Conservation (phyloP, 495 filamentous ascomycete species). For the Penicillium samsonianum region DNA sequence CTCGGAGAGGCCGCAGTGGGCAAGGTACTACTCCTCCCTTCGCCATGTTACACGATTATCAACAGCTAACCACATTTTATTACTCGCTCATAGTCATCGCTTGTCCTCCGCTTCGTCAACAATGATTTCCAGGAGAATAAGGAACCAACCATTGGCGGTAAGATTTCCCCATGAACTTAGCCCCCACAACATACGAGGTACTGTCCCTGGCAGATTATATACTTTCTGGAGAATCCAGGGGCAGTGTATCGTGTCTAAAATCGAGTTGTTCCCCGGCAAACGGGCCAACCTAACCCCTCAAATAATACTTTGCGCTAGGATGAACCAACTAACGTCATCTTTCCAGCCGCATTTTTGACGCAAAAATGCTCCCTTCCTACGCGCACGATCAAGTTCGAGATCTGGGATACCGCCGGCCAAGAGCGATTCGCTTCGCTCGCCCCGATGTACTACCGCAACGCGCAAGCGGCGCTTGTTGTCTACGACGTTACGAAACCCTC, state of each 20-base stretch:
- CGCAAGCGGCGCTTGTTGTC: conserved; percentile 96
- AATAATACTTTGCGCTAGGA: conserved; percentile 5
- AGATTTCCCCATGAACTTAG: conserved; percentile 28
- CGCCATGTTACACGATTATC: conserved; percentile 7
- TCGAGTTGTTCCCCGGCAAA: conserved; percentile 6
- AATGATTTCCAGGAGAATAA: conserved; percentile 99
- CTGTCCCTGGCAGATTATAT: not conserved
- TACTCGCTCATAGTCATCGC: conserved; percentile 70
- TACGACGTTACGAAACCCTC: conserved; percentile 98
- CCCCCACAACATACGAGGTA: conserved; percentile 10
- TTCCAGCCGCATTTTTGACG: conserved; percentile 89
- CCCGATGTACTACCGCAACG: conserved; percentile 99
- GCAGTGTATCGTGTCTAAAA: conserved; percentile 4
- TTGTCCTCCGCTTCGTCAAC: conserved; percentile 98
- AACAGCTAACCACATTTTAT: conserved; percentile 23
- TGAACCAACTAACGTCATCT: conserved; percentile 34
- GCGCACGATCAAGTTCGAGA: conserved; percentile 98
- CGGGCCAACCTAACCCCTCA: not conserved
- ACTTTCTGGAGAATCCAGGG: not conserved
- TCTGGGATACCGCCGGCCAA: conserved; percentile 99
- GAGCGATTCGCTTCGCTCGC: conserved; percentile 96
- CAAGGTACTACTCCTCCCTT: conserved; percentile 65
- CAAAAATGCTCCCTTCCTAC: conserved; percentile 97
- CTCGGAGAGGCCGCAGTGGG: conserved; percentile 96
- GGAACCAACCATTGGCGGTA: conserved; percentile 98